A percentile compares a stretch with the other conserved stretches of the same genome.
phyloP scores from a whole-genome alignment of 441 rosid genomes.

The Gossypium schwendimanii region DNA sequence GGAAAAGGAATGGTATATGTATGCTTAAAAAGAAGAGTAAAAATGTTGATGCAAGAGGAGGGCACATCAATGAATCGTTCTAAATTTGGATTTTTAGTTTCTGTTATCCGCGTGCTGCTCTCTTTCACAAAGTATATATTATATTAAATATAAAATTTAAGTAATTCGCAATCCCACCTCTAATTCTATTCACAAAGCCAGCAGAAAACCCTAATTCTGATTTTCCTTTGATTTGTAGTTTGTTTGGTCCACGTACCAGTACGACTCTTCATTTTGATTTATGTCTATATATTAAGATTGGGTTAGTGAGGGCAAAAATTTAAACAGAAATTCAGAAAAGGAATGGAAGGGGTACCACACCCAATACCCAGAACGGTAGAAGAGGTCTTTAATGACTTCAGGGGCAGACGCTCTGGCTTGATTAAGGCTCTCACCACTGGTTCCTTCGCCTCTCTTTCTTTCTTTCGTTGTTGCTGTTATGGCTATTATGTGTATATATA shows the following conservation, averaged over 20 bases:
- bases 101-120: not conserved
- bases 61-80: not conserved
- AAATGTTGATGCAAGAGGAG: not conserved
- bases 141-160: not conserved
- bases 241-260: not conserved
- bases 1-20: too few species aligned
- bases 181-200: not conserved
- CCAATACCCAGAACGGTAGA: too few species aligned
- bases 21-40: too few species aligned
- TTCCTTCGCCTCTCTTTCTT: not conserved
- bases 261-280: not conserved
- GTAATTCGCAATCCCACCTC: not conserved
- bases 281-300: not conserved
- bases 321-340: not conserved
- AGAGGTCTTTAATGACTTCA: too few species aligned
- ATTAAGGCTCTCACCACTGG: too few species aligned
- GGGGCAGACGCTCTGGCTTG: too few species aligned
- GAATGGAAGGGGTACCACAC: not conserved
- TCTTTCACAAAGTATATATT: not conserved
- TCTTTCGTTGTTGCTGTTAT: not conserved
- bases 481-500: not conserved
- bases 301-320: not conserved
- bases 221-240: not conserved
- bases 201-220: not conserved
- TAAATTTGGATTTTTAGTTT: not conserved